phyloP scores from a whole-genome alignment of 73 alveolate genomes.

The Paramecium sexaurelia region DNA sequence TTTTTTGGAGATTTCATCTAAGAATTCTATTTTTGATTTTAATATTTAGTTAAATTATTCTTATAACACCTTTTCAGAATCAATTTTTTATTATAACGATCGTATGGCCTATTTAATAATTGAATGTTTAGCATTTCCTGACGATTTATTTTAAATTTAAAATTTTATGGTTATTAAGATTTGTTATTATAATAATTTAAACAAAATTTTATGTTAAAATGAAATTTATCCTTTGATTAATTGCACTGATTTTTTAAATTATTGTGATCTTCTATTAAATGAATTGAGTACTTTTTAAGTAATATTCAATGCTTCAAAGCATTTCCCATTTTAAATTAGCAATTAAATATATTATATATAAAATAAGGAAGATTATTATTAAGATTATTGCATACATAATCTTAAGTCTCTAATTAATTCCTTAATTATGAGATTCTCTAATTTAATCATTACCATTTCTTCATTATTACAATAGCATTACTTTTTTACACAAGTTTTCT shows the following conservation, averaged over 20 bases:
- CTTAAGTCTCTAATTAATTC: neutral
- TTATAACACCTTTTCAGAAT: neutral
- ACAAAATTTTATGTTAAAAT: neutral
- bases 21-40: neutral
- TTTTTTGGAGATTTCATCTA: neutral
- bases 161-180: neutral
- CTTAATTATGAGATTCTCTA: neutral
- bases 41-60: neutral
- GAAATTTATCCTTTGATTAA: neutral
- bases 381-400: neutral
- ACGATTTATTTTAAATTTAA: neutral
- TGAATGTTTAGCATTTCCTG: neutral
- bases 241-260: neutral
- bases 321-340: neutral
- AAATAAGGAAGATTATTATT: neutral
- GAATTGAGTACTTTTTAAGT: neutral
- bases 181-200: neutral
- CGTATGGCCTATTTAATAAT: neutral
- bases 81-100: neutral
- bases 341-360: neutral
- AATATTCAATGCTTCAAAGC: neutral
- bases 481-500: neutral
- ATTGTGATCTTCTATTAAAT: neutral
- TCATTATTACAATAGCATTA: neutral
- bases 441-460: neutral